phyloP scores from a whole-genome alignment of 805 yeast genomes.

The Limtongozyma cylindracea region DNA sequence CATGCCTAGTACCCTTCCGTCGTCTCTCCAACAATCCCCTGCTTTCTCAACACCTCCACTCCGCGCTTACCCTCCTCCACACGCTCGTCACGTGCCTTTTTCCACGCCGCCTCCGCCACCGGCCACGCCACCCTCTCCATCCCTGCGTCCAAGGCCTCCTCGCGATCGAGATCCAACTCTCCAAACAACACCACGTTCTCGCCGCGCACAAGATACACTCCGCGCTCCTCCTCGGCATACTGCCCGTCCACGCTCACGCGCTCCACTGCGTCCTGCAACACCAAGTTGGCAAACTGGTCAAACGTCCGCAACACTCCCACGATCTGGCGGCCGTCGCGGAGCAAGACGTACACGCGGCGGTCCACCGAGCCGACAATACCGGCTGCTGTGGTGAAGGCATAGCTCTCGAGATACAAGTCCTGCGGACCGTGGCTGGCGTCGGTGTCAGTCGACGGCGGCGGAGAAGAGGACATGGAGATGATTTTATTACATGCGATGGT shows the following conservation, averaged over 20 bases:
- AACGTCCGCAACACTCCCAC: slow-evolving; percentile 84
- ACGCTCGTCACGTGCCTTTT: slow-evolving; percentile 7
- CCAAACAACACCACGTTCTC: slow-evolving; percentile 90
- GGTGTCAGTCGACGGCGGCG: too few relatives aligned
- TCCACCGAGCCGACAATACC: slow-evolving; percentile 77
- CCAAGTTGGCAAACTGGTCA: slow-evolving; percentile 86
- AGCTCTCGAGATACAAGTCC: slow-evolving; percentile 49
- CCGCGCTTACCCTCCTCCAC: too few relatives aligned
- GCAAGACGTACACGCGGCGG: slow-evolving; percentile 54
- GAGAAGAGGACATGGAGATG: too few relatives aligned
- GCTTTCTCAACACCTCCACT: too few relatives aligned
- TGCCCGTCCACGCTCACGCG: slow-evolving; percentile 38
- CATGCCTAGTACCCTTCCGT: too few relatives aligned
- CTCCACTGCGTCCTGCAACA: slow-evolving; percentile 76
- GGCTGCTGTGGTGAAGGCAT: slow-evolving; percentile 72
- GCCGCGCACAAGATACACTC: slow-evolving; percentile 78
- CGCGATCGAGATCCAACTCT: slow-evolving; percentile 73
- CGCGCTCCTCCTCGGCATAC: slow-evolving; percentile 58
- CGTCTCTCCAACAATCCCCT: too few relatives aligned
- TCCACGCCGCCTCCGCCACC: slow-evolving; percentile 24
- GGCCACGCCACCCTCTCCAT: slow-evolving; percentile 34
- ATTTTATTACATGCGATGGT: too few relatives aligned
- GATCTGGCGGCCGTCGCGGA: slow-evolving; percentile 74
- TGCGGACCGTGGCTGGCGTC: too few relatives aligned
- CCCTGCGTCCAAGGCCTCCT: slow-evolving; percentile 38